These are phyloP conservation scores for Nemania sp. DNA, from an alignment of 2,329 filamentous ascomycete species.

Conservation along the genomic window DNA sequence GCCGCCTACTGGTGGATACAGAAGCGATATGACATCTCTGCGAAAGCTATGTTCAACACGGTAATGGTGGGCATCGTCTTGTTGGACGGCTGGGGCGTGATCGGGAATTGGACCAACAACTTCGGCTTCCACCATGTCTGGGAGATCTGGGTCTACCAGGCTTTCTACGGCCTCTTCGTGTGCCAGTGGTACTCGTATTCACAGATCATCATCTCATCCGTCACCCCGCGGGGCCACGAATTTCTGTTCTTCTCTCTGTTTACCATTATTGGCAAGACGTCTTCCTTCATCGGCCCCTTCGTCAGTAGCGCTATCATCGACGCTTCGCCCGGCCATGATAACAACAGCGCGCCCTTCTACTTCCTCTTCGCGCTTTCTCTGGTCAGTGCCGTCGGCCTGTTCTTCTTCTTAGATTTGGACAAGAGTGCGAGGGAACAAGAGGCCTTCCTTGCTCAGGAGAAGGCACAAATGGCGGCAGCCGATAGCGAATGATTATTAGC, in stretches of 20 bases:
- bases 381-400: conserved; percentile 56
- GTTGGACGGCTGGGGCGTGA: conserved; percentile 55
- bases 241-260: conserved; percentile 73
- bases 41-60: conserved; percentile 70
- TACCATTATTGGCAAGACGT: conserved; percentile 70
- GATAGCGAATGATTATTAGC: conserved; percentile 16
- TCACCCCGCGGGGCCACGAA: conserved; percentile 69
- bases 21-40: conserved; percentile 59
- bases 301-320: conserved; percentile 73
- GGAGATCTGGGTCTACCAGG: conserved; percentile 52
- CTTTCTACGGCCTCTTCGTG: conserved; percentile 66
- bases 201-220: conserved; percentile 72
- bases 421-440: conserved; percentile 64
- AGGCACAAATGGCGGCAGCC: conserved; percentile 24
- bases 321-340: conserved; percentile 54
- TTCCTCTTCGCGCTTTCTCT: conserved; percentile 64
- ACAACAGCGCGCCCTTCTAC: conserved; percentile 67
- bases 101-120: conserved; percentile 49
- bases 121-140: conserved; percentile 51
- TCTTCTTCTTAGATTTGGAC: conserved; percentile 61
- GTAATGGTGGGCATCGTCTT: conserved; percentile 65
- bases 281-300: conserved; percentile 68
- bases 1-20: conserved; percentile 65
- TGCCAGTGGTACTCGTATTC: conserved; percentile 73
- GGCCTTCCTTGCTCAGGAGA: conserved; percentile 51